Evolutionary conservation across 345 rosid species (phyloP).

Genomic region (Populus tremula): DNA sequence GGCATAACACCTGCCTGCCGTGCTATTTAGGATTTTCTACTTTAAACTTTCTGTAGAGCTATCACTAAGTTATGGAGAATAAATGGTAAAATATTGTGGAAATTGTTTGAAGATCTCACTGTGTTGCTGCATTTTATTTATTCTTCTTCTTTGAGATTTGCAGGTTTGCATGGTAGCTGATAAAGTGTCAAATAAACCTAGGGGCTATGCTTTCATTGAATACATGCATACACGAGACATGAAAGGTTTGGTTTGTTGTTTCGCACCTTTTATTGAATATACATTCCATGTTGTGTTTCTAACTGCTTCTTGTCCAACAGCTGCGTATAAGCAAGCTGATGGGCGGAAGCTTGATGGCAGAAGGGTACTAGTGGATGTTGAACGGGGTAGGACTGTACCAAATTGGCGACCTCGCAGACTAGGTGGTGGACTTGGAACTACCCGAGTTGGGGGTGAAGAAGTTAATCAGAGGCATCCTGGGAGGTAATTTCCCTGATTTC

Average conservation of each 20-base stretch:
- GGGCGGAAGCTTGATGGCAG: slow-evolving; percentile 96
- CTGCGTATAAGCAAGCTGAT: slow-evolving; percentile 99
- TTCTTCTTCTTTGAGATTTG: slow-evolving; percentile 34
- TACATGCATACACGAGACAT: slow-evolving; percentile 92
- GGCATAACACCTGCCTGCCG: slow-evolving; percentile 82
- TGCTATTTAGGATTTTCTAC: slow-evolving; percentile 67
- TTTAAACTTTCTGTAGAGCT: slow-evolving; percentile 23
- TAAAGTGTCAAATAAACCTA: slow-evolving; percentile 74
- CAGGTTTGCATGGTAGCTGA: slow-evolving; percentile 83
- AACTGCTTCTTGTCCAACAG: slow-evolving; percentile 34
- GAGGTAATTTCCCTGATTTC: slow-evolving; percentile 26
- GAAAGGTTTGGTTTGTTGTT: slow-evolving; percentile 57
- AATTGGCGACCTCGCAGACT: slow-evolving; percentile 99
- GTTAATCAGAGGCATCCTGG: slow-evolving; percentile 49
- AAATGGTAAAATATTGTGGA: background rate
- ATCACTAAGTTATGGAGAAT: slow-evolving; percentile 32
- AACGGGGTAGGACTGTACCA: slow-evolving; percentile 98
- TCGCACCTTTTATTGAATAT: background rate
- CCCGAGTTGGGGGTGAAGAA: slow-evolving; percentile 86
- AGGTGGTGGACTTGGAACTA: slow-evolving; percentile 99
- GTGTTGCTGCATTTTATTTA: slow-evolving; percentile 22
- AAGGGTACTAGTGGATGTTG: slow-evolving; percentile 98
- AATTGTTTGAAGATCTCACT: background rate
- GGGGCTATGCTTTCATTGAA: slow-evolving; percentile 95
- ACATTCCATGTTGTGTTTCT: background rate